These are phyloP conservation scores for Fusarium domesticum DNA, from an alignment of 2,329 filamentous ascomycete genomes.

Conservation along the genomic window DNA sequence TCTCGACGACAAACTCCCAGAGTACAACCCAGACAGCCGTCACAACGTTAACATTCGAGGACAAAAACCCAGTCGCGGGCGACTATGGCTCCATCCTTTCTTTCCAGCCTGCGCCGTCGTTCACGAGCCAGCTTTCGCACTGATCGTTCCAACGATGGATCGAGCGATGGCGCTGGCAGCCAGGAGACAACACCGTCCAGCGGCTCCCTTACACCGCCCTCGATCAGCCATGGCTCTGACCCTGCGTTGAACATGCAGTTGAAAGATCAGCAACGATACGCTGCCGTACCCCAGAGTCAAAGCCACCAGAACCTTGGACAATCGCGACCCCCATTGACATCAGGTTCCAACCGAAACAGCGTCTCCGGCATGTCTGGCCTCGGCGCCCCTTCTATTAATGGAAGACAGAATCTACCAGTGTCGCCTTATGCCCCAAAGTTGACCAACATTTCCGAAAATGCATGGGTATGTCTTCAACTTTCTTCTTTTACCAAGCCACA, in stretches of 20 bases:
- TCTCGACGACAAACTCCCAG: constrained; percentile 6
- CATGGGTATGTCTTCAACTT: constrained; percentile 65
- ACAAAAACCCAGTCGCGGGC: constrained; percentile 20
- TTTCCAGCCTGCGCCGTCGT: constrained; percentile 70
- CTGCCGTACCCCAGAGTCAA: constrained; percentile 17
- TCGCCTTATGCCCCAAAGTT: constrained; percentile 81
- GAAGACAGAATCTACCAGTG: constrained; percentile 56
- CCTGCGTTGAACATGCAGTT: constrained; percentile 61
- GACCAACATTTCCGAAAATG: constrained; percentile 73
- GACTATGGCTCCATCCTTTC: constrained; percentile 61
- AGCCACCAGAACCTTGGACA: constrained; percentile 22
- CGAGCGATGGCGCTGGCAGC: constrained; percentile 56
- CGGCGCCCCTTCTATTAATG: constrained; percentile 52
- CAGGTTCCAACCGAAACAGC: constrained; percentile 57
- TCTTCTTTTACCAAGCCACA: constrained; percentile 9
- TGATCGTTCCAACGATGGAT: constrained; percentile 59
- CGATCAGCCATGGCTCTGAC: constrained; percentile 64
- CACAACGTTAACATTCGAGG: constrained; percentile 7
- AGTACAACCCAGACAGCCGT: constrained; percentile 1
- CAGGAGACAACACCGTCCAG: constrained; percentile 61
- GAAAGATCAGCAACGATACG: constrained; percentile 40
- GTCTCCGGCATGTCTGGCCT: constrained; percentile 62
- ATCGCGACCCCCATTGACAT: constrained; percentile 38
- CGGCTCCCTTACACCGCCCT: constrained; percentile 72
- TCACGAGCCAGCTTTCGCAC: constrained; percentile 73